Evolutionary conservation across 2,329 filamentous ascomycete genomes (phyloP).

Genomic region (Pyrenophora tritici-repentis): DNA sequence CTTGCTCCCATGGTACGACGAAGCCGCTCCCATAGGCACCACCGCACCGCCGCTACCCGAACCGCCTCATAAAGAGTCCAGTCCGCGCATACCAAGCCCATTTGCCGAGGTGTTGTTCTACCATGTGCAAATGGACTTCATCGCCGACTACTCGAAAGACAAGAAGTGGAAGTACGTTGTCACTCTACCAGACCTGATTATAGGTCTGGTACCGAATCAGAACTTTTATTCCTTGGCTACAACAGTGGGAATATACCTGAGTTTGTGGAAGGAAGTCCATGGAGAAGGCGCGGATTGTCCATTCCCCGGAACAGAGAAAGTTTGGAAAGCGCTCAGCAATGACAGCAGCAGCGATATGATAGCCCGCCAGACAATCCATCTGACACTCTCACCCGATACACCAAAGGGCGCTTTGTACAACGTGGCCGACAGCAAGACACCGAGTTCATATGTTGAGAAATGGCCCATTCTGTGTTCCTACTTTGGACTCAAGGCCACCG

Average conservation of each 20-base stretch:
- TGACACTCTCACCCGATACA: constrained; percentile 46
- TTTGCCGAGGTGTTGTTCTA: constrained; percentile 49
- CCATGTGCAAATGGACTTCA: constrained; percentile 49
- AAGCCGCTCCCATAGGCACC: constrained; percentile 6
- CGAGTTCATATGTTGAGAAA: constrained; percentile 49
- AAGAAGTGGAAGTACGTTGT: constrained; percentile 50
- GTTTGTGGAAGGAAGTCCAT: constrained; percentile 45
- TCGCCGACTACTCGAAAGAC: constrained; percentile 39
- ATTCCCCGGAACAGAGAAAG: constrained; percentile 47
- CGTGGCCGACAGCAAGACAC: constrained; percentile 47
- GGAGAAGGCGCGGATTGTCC: constrained; percentile 45
- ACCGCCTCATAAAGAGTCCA: constrained; percentile 12
- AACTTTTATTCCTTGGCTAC: constrained; percentile 48
- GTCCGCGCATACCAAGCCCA: constrained; percentile 26
- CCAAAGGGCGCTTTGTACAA: constrained; percentile 49
- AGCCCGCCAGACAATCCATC: constrained; percentile 50
- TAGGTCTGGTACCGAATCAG: constrained; percentile 50
- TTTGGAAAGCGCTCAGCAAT: constrained; percentile 45
- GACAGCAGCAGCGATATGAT: constrained; percentile 49
- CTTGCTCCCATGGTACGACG: constrained; percentile 23
- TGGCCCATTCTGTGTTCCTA: constrained; percentile 54
- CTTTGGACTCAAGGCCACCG: constrained; percentile 51
- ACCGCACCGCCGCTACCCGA: constrained; percentile 9
- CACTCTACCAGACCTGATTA: constrained; percentile 49
- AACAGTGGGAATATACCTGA: constrained; percentile 46